Percentiles rank a stretch among this genome's conserved stretches.
Conservation (phyloP, 805 yeast genomes). For the Naumovozyma baii region DNA sequence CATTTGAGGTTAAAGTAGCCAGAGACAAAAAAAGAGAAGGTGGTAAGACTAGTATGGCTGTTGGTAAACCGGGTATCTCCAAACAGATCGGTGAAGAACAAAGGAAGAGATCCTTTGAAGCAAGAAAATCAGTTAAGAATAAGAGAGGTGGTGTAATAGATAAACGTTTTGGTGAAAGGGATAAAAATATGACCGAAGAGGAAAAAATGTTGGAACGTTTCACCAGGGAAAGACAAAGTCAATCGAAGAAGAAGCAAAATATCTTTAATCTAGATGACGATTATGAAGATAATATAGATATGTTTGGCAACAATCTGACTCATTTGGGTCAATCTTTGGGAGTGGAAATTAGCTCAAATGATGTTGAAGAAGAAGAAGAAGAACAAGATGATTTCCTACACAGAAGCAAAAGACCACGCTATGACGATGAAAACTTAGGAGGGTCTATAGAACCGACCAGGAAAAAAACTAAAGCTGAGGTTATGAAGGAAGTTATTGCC, state of each 20-base stretch:
- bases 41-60: conserved; percentile 34
- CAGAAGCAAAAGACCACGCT: conserved; percentile 20
- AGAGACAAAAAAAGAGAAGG: conserved; percentile 45
- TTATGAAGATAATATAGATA: conserved; percentile 38
- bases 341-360: conserved; percentile 42
- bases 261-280: conserved; percentile 70
- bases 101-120: conserved; percentile 51
- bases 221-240: conserved; percentile 72
- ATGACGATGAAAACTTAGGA: conserved; percentile 32
- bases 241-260: conserved; percentile 44
- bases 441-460: conserved; percentile 36
- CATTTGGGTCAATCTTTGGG: conserved; percentile 68
- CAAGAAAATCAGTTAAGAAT: conserved; percentile 51
- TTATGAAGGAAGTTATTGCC: conserved; percentile 77
- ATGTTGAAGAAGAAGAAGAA: conserved; percentile 30
- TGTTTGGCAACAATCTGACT: conserved; percentile 43
- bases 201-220: conserved; percentile 94
- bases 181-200: conserved; percentile 62
- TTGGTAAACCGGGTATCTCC: conserved; percentile 59
- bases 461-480: conserved; percentile 72
- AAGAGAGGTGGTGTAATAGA: conserved; percentile 74
- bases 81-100: conserved; percentile 62
- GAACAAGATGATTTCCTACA: conserved; percentile 7
- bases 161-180: conserved; percentile 86
- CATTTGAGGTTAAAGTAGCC: conserved; percentile 72